Evolutionary conservation across 225 moss, liverwort and hornwort genomes (phyloP), one percentile per base, ranked within the genome.

Genomic region (Thuidium tamariscinum): DNA sequence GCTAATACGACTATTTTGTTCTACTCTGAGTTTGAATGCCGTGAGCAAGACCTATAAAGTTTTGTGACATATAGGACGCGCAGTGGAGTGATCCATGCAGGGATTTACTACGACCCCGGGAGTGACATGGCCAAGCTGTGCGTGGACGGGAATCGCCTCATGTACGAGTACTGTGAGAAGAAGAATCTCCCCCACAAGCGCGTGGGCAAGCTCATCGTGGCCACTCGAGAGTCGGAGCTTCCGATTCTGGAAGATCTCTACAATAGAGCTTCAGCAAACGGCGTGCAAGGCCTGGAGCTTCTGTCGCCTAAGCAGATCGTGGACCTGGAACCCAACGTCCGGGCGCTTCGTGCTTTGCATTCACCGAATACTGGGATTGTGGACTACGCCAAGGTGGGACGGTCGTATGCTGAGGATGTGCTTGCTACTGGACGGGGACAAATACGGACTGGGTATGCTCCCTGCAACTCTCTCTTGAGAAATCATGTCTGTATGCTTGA

Each of bases 11-110:
- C 65, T 51, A 3, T 46, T 62, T 63, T 48, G 46, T 48, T 46
- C 46, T 61, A 46, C 21, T 44, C 32, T 34, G 80, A 23, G 48
- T 41, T 82, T 27, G 55, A 68, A 56, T 42, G 82, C 29, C 42
- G 34, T 62, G 23, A 80, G 46, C 46, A 21, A 12, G 79, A 44
- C 42, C 12, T 44, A 9, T 32, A 9, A 42, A 21, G 13, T 81
- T n/a, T 81, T 81, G 48, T 81, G 81, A 81, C 49, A n/a, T 18
- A 23, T 11, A 86, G 77, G 81, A 52, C 82, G 86, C 87, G 80
- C 92, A 96, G 96, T 94, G 96, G 95, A 73, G 96, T 96, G 94
- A 96, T 96, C 56, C 96, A 95, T 85, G 96, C 96, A 93, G 96
- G 96, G 23, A 96, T 96, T 60, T 96, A 96, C 79, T 96, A 95